Percentiles rank a stretch among this genome's conserved stretches.
These are phyloP conservation scores for Corinectria fuckeliana DNA, from an alignment of 2,329 filamentous ascomycete genomes.

Conservation along the genomic window DNA sequence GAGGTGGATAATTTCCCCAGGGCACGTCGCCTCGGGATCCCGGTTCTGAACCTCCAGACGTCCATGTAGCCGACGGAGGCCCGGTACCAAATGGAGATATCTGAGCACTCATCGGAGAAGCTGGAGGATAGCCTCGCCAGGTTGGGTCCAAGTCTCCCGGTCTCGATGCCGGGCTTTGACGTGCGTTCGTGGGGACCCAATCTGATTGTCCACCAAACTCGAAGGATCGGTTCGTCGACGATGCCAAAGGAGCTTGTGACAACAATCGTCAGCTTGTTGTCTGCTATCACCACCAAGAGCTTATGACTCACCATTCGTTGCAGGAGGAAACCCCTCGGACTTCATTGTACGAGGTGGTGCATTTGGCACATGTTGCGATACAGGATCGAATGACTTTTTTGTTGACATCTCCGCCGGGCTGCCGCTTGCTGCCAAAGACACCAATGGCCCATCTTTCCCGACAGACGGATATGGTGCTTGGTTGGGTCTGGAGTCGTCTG, in stretches of 20 bases:
- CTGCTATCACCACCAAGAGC: conserved; percentile 25
- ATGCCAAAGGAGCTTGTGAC: conserved; percentile 18
- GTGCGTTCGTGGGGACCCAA: conserved; percentile 55
- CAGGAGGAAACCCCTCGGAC: conserved; percentile 47
- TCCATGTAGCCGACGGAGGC: conserved; percentile 51
- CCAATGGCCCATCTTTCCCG: conserved; percentile 50
- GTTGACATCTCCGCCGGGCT: conserved; percentile 50
- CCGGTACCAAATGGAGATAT: conserved; percentile 58
- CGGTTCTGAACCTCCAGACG: conserved; percentile 45
- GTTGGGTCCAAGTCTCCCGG: conserved; percentile 50
- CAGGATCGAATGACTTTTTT: conserved; percentile 50
- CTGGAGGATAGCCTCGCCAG: conserved; percentile 59
- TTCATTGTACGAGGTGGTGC: conserved; percentile 54
- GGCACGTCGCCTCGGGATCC: conserved; percentile 51
- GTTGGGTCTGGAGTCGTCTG: conserved; percentile 54
- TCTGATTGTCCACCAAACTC: conserved; percentile 48
- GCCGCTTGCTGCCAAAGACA: conserved; percentile 53
- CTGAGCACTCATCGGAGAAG: conserved; percentile 57
- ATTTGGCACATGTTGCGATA: conserved; percentile 54
- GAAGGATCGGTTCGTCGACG: conserved; percentile 17
- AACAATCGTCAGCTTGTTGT: conserved; percentile 6
- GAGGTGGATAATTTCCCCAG: conserved; percentile 53
- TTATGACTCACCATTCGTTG: conserved; percentile 52
- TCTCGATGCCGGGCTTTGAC: conserved; percentile 48
- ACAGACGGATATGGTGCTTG: conserved; percentile 47